A percentile compares a stretch with the other conserved stretches of the same genome.
These are phyloP conservation scores for Colletotrichum zoysiae DNA, from an alignment of 2,329 filamentous ascomycete species.

Conservation along the genomic window DNA sequence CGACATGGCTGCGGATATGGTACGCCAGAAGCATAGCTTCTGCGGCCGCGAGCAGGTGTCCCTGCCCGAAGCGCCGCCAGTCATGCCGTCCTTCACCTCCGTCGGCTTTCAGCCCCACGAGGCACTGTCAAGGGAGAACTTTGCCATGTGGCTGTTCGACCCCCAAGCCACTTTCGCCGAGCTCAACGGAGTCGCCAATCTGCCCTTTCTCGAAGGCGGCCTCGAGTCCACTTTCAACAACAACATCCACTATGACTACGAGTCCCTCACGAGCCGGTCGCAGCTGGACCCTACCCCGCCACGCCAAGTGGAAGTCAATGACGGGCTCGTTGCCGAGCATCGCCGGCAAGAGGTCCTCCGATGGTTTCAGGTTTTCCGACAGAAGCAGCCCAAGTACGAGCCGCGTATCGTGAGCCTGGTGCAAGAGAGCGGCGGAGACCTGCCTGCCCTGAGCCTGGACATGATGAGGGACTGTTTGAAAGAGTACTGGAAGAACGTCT, in stretches of 20 bases:
- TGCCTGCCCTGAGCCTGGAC: conserved; percentile 72
- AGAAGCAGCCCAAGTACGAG: conserved; percentile 58
- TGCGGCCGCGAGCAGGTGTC: conserved; percentile 50
- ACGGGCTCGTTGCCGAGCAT: conserved; percentile 59
- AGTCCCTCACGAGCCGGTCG: conserved; percentile 62
- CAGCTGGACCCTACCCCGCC: conserved; percentile 60
- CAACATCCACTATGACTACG: conserved; percentile 64
- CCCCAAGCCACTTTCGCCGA: conserved; percentile 57
- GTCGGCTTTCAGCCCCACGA: conserved; percentile 53
- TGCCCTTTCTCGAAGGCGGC: conserved; percentile 63
- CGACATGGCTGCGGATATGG: conserved; percentile 50
- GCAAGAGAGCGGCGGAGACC: conserved; percentile 57
- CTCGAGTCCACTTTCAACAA: conserved; percentile 65
- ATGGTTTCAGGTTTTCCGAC: conserved; percentile 58
- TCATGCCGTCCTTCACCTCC: conserved; percentile 50
- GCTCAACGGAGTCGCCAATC: conserved; percentile 55
- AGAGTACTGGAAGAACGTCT: conserved; percentile 91
- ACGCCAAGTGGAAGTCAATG: conserved; percentile 54
- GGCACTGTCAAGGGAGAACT: conserved; percentile 57
- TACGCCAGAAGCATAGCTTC: conserved; percentile 55
- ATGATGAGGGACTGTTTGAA: conserved; percentile 88
- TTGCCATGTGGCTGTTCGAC: conserved; percentile 66
- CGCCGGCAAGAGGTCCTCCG: conserved; percentile 60
- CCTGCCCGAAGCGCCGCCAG: conserved; percentile 50
- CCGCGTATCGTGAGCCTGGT: conserved; percentile 43